phyloP scores from a whole-genome alignment of 352 stramenopile species.

The Stramenopiles sp. region DNA sequence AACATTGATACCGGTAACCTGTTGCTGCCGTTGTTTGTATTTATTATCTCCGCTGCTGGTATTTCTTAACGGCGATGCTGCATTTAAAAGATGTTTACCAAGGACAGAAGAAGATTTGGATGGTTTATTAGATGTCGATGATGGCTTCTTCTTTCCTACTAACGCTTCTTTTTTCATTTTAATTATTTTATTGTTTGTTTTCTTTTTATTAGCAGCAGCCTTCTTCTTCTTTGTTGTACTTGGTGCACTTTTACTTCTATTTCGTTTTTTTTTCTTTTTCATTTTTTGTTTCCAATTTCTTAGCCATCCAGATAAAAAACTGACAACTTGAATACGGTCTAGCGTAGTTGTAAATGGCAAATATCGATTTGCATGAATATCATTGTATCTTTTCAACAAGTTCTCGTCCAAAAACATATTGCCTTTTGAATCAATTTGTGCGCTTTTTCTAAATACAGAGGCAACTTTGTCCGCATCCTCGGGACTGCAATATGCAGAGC shows the following conservation, averaged over 20 bases:
- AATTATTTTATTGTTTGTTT: no score
- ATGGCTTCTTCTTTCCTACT: no score
- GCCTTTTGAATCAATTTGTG: slow-evolving; percentile 2
- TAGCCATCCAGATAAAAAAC: background rate
- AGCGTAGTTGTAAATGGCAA: background rate
- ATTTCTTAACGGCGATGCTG: background rate
- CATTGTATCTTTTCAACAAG: background rate
- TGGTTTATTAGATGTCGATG: background rate
- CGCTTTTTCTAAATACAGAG: background rate
- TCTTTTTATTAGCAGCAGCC: background rate
- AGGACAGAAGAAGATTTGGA: background rate
- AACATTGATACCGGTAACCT: background rate
- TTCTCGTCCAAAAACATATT: slow-evolving; percentile 1
- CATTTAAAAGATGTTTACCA: background rate
- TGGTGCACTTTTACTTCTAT: background rate
- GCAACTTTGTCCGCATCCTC: background rate
- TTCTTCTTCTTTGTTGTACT: background rate
- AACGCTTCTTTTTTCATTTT: no score
- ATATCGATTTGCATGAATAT: background rate
- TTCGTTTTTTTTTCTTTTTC: slow-evolving; percentile 5
- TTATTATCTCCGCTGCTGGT: slow-evolving; percentile 4
- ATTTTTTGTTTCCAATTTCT: background rate
- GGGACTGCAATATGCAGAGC: background rate
- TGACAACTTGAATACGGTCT: background rate
- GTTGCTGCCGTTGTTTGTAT: slow-evolving; percentile 4